Evolutionary conservation across 192 early-diverging fungal genomes (phyloP), one percentile per base, ranked within the genome.

Genomic region (Gryganskiella cystojenkinii): DNA sequence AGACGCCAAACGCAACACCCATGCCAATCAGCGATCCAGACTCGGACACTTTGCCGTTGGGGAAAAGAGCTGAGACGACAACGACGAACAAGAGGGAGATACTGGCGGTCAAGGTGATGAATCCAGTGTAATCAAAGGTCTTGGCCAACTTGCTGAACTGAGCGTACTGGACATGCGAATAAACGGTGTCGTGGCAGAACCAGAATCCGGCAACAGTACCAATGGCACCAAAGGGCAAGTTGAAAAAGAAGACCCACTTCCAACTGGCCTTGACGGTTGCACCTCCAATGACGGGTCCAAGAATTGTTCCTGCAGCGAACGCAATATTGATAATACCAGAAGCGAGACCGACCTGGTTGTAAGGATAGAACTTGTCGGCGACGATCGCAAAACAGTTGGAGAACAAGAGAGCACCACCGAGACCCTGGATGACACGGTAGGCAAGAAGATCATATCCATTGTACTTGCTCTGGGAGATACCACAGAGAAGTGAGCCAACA

Each of bases 211-310:
- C 57, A 53, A 76, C 27, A 13, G 73, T 76, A 31, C 73, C 73
- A 15, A 76, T n/a, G 2, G 60, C 73, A n/a, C 73, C 73, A 55
- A 76, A 76, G 37, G 73, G 73, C 46, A 76, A 9, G 65, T 76
- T 76, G 65, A 76, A 76, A 60, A 76, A 76, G 60, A 76, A 76
- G 37, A 76, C 65, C 73, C 73, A 76, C 28, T 68, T 76, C 73
- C 73, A 76, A 37, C 65, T 68, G 34, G 65, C 73, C 10, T 60
- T 66, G 40, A 76, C 73, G 10, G 65, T 68, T 20, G 65, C 73
- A 19, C 73, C 73, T 37, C 73, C 73, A 52, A 76, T 68, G 54
- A 76, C 73, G 15, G 73, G 73, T 24, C 73, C 73, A 5, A 76
- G 60, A 52, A 76, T 76, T 33, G 65, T 76, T 27, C 73, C 73